phyloP scores from a whole-genome alignment of 225 moss, liverwort and hornwort genomes.

The Physcomitrium patens region DNA sequence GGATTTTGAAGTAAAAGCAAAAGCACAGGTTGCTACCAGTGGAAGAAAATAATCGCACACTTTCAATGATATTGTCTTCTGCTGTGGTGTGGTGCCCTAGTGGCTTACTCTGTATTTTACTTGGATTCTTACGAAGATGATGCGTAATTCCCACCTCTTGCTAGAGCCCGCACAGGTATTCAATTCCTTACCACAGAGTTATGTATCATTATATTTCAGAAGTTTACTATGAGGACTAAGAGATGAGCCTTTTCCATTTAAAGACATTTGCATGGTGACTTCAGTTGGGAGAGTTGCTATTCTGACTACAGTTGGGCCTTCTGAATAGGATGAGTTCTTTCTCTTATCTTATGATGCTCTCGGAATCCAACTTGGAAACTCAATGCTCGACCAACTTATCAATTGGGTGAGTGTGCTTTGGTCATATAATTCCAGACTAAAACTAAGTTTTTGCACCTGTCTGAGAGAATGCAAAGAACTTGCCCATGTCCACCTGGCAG shows the following conservation, averaged over 20 bases:
- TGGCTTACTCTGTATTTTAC: constrained; percentile 17
- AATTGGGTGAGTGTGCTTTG: constrained; percentile 13
- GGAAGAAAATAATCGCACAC: constrained; percentile 64
- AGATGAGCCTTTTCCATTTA: constrained; percentile 8
- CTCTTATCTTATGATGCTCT: constrained; percentile 9
- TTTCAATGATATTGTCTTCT: constrained; percentile 12
- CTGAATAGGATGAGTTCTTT: constrained; percentile 14
- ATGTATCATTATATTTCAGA: constrained; percentile 19
- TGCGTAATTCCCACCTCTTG: constrained; percentile 17
- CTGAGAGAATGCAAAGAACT: constrained; percentile 17
- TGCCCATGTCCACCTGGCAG: neutral
- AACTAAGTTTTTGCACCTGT: constrained; percentile 10
- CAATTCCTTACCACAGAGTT: constrained; percentile 4
- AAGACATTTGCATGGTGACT: constrained; percentile 9
- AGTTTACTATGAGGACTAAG: constrained; percentile 19
- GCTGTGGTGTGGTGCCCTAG: constrained; percentile 14
- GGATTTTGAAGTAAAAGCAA: constrained; percentile 91
- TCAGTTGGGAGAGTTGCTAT: constrained; percentile 21
- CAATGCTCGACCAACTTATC: constrained; percentile 12
- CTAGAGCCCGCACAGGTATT: constrained; percentile 4
- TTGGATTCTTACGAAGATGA: constrained; percentile 23
- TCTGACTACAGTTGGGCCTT: constrained; percentile 20
- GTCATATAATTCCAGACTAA: neutral
- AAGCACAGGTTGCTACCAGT: constrained; percentile 72
- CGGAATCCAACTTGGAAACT: neutral